Base-by-base conservation (phyloP, 2,329 filamentous ascomycete genomes). In the Polychaeton citri region DNA sequence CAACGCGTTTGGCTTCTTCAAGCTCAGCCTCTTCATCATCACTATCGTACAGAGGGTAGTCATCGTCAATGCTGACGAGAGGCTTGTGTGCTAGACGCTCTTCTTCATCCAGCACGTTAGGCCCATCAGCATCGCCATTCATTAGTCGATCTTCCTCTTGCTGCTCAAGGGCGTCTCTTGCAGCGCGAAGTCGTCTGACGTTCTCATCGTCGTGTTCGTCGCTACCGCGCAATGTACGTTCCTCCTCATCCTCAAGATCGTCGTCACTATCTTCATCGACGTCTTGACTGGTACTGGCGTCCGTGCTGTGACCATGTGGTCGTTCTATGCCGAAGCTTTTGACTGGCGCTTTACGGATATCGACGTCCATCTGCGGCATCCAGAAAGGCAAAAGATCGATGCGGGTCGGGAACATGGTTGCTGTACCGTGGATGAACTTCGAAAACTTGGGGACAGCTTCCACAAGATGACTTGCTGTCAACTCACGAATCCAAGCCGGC, bases 381-480 rank as follows among this genome's bases (percentile, higher is more conserved):
- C 90, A 98, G 67, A 84, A 98, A 1, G 90, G 90, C 5, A 98
- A 68, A 9, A 98, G 70, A 33, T 95, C 69, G 59, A 98, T 98
- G 37, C 81, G 76, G 31, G 78, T 72, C 0, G 87, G 87, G 58
- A 95, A 92, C 32, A 98, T 64, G 8, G 76, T 82, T 7, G 88
- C 88, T 2, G 80, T 86, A 40, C 90, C 90, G 59, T 98, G 90
- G 39, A 98, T 96, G 59, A 96, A 98, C 63, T 98, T 98, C 53
- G 86, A 95, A 62, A 96, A 98, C 57, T 98, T 98, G 43, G 90
- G 90, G 2, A 98, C 87, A n/a, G 90, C 87, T 63, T 98, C 90
- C 2, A 98, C 90, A 12, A 98, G 71, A 63, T 98, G 90, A 43
- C 86, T 94, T 9, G 84, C 73, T 31, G 86, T 93, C 35, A 98